Percentiles rank a stretch among this genome's conserved stretches.
Conservation (phyloP, 768 basidiomycete species). For the Lactarius pseudohatsudake region DNA sequence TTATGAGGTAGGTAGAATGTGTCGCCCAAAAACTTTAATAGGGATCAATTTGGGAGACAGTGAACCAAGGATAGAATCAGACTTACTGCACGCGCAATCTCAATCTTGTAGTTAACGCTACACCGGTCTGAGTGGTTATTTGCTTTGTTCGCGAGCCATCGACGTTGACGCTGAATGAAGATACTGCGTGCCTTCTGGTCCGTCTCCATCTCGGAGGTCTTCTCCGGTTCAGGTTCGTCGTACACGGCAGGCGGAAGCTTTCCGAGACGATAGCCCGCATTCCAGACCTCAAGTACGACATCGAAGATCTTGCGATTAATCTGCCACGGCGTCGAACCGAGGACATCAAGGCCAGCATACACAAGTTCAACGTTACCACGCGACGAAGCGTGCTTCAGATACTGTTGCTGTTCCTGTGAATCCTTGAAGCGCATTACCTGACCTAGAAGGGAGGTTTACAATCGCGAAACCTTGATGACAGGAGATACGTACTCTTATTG, state of each 20-base stretch:
- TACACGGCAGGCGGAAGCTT: conserved; percentile 79
- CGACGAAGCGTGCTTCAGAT: conserved; percentile 72
- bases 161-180: conserved; percentile 56
- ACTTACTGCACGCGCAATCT: conserved; percentile 88
- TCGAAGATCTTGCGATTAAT: conserved; percentile 72
- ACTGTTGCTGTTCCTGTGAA: conserved; percentile 75
- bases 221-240: conserved; percentile 63
- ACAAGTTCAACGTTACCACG: conserved; percentile 79
- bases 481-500: conserved; percentile 57
- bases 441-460: conserved; percentile 39
- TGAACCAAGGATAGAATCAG: neutral
- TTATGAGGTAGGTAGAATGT: conserved; percentile 93
- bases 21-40: conserved; percentile 75
- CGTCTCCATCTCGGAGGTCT: conserved; percentile 46
- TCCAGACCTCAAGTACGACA: conserved; percentile 67
- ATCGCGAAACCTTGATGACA: neutral
- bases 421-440: conserved; percentile 93
- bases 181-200: conserved; percentile 57
- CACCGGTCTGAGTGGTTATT: conserved; percentile 91
- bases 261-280: conserved; percentile 74
- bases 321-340: conserved; percentile 87
- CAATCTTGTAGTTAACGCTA: conserved; percentile 93
- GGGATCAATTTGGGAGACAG: conserved; percentile 12
- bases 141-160: conserved; percentile 57
- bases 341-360: conserved; percentile 85